Base-by-base conservation (phyloP, 1,284 basidiomycete genomes). In the Flammula alnicola region DNA sequence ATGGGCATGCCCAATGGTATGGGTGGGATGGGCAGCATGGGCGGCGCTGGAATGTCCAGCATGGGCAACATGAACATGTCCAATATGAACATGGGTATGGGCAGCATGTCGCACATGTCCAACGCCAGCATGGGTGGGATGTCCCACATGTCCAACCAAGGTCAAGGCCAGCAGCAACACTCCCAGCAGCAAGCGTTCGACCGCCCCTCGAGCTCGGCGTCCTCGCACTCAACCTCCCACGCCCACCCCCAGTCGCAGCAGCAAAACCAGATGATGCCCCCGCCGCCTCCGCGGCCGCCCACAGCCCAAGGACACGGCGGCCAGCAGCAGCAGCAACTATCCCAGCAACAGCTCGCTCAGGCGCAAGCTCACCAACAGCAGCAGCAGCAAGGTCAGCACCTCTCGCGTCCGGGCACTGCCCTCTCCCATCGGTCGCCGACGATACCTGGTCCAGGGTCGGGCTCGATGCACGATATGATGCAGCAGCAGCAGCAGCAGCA, bases 371-470 rank as follows among this genome's bases (percentile, higher is more conserved):
- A 32, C 52, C 69, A 17, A 61, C 64, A 3, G 65, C 70, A 44
- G 36, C 44, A 44, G 22, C 44, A 43, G 16, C 32, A 36, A 33
- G 35, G 36, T 12, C 44, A 46, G 23, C 61, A 63, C 23, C 49
- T 55, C 11, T 68, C 67, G 20, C 56, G 71, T 25, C 69, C 72
- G 5, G 66, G 69, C 17, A 71, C 72, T 0, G 61, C 70, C 8
- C 58, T 69, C 31, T 63, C 68, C 4, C 72, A 73, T 51, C 59
- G 65, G 17, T 68, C 69, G 9, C 66, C 67, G 10, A 60, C 59
- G 8, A 65, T 63, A 40, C 59, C 61, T 5, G 55, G 59, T 20
- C 47, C 56, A 36, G 39, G 29, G 5, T 40, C 47, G 1, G 46
- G 31, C 11, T 41, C 51, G 25, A 55, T 52, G 51, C 44, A 52